Conservation (phyloP, 1,284 basidiomycete genomes). For the Tremellales sp. region DNA sequence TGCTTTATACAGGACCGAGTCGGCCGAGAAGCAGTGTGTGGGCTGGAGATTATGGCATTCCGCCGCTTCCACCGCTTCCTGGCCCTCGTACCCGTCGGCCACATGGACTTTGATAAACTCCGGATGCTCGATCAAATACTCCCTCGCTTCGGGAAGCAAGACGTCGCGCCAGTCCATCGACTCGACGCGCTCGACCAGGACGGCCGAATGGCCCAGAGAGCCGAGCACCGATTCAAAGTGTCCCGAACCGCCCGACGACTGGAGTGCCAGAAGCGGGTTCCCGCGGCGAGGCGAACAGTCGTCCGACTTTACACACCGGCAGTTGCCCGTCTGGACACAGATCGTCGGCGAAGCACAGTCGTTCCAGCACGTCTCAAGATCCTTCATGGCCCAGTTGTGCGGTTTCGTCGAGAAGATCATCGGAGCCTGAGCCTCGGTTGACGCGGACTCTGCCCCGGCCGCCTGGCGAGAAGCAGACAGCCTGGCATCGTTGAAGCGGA, state of each 20-base stretch:
- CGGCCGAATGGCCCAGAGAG: constrained; percentile 9
- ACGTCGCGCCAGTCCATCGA: constrained; percentile 40
- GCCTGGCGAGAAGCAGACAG: constrained; percentile 20
- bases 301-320: constrained; percentile 46
- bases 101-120: constrained; percentile 46
- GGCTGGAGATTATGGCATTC: constrained; percentile 40
- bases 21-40: constrained; percentile 47
- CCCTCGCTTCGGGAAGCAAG: constrained; percentile 40
- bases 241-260: neutral
- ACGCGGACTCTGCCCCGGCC: constrained; percentile 18
- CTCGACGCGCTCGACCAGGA: constrained; percentile 27
- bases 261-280: constrained; percentile 33
- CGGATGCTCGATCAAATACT: constrained; percentile 31
- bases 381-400: constrained; percentile 39
- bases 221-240: neutral
- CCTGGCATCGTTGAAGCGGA: constrained; percentile 4
- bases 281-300: constrained; percentile 34
- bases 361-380: constrained; percentile 46
- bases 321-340: constrained; percentile 47
- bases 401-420: constrained; percentile 30
- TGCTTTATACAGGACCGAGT: constrained; percentile 44
- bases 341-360: constrained; percentile 45
- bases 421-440: constrained; percentile 33
- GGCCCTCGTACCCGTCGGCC: constrained; percentile 31
- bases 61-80: constrained; percentile 36